Conservation (phyloP, 2,329 filamentous ascomycete species). For the Pseudocercospora cruenta region DNA sequence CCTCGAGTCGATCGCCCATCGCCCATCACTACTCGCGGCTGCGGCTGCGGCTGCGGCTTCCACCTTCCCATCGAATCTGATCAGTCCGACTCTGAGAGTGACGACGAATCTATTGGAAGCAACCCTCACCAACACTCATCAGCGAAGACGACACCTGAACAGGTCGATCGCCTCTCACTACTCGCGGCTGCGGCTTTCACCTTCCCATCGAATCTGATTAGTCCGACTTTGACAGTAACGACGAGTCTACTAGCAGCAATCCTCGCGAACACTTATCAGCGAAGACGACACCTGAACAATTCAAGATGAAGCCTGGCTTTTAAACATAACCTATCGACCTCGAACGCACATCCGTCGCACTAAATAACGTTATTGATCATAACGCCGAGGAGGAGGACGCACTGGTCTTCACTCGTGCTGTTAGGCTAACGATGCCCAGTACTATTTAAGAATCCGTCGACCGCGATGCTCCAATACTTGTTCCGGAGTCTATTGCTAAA, state of each 20-base stretch:
- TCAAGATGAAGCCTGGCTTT: constrained; percentile 25
- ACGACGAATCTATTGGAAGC: too few relatives aligned
- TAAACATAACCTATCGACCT: constrained; percentile 29
- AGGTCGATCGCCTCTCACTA: constrained; percentile 5
- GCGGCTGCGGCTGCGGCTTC: too few relatives aligned
- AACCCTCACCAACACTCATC: too few relatives aligned
- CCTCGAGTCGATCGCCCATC: too few relatives aligned
- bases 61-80: too few relatives aligned
- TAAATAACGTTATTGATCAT: constrained; percentile 18
- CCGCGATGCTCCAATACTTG: neutral
- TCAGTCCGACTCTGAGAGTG: too few relatives aligned
- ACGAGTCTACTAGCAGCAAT: constrained; percentile 22
- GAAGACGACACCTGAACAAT: constrained; percentile 35
- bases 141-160: neutral
- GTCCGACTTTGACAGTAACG: constrained; percentile 29
- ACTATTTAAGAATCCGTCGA: constrained; percentile 20
- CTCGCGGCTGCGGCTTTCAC: constrained; percentile 26
- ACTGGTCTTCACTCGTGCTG: neutral
- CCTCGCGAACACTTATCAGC: constrained; percentile 32
- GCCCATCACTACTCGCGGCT: too few relatives aligned
- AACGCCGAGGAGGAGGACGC: constrained; percentile 19
- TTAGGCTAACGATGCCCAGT: neutral
- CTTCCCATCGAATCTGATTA: constrained; percentile 28
- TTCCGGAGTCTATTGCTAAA: constrained; percentile 2
- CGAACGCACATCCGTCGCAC: constrained; percentile 9